Conservation (phyloP, 2,329 filamentous ascomycete genomes). For the Lithohypha guttulata region DNA sequence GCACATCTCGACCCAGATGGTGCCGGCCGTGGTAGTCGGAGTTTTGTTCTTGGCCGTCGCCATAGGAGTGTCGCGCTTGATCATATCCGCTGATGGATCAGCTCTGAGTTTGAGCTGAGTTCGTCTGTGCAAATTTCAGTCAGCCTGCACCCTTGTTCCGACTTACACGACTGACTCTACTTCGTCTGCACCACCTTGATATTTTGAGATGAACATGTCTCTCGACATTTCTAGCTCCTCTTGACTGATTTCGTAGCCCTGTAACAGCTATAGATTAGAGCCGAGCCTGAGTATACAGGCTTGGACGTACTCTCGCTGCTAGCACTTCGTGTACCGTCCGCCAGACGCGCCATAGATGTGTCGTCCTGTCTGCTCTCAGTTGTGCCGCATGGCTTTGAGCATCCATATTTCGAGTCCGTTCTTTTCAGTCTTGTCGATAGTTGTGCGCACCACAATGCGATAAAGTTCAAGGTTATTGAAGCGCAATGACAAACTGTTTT, state of each 20-base stretch:
- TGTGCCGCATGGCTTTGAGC: constrained; percentile 9
- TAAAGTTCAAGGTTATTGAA: no score
- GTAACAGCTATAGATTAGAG: no score
- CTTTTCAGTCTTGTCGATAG: no score
- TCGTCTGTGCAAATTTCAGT: constrained; percentile 46
- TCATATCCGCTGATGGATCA: constrained; percentile 72
- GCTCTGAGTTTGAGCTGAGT: constrained; percentile 78
- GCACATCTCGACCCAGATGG: constrained; percentile 89
- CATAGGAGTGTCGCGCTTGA: constrained; percentile 67
- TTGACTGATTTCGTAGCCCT: constrained; percentile 90
- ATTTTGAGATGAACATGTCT: constrained; percentile 66
- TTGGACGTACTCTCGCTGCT: constrained; percentile 61
- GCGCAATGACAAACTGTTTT: no score
- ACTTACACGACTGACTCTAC: constrained; percentile 17
- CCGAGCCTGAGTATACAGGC: no score
- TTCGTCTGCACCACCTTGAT: constrained; percentile 47
- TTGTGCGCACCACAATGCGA: no score
- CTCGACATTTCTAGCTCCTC: constrained; percentile 80
- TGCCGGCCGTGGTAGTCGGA: constrained; percentile 65
- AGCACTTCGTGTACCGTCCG: constrained; percentile 94
- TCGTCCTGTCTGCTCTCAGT: constrained; percentile 18
- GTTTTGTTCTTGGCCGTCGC: constrained; percentile 58
- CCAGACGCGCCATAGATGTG: constrained; percentile 85
- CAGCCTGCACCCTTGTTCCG: not conserved
- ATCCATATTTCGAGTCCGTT: no score